Evolutionary conservation across 2,329 filamentous ascomycete species (phyloP).

Genomic region (Fusarium nodosum): DNA sequence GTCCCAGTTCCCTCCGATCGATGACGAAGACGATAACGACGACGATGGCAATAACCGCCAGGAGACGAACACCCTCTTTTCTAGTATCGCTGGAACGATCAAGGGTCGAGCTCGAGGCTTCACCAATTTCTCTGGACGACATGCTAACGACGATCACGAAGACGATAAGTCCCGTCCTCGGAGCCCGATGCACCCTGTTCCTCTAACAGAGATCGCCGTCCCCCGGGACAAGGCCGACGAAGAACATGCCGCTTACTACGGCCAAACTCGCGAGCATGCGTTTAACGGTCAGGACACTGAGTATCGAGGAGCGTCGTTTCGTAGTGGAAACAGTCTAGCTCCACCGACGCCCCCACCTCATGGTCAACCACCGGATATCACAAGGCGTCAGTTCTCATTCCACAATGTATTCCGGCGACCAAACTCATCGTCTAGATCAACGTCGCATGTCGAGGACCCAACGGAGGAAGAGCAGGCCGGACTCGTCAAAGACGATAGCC

Average conservation of each 20-base stretch:
- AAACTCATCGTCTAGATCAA: slow-evolving; percentile 53
- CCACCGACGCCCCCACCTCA: slow-evolving; percentile 76
- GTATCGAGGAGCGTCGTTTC: slow-evolving; percentile 63
- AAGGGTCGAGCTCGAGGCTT: slow-evolving; percentile 53
- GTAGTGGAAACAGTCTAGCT: slow-evolving; percentile 59
- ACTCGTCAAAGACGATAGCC: slow-evolving; percentile 75
- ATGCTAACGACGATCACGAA: slow-evolving; percentile 55
- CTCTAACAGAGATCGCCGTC: slow-evolving; percentile 71
- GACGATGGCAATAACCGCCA: slow-evolving; percentile 63
- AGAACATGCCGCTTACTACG: slow-evolving; percentile 59
- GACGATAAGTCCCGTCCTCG: slow-evolving; percentile 61
- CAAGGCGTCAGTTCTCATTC: slow-evolving; percentile 90
- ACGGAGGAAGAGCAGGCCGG: slow-evolving; percentile 88
- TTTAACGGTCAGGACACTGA: slow-evolving; percentile 63
- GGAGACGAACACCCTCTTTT: slow-evolving; percentile 63
- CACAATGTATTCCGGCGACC: slow-evolving; percentile 78
- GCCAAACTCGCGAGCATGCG: slow-evolving; percentile 58
- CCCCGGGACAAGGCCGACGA: slow-evolving; percentile 61
- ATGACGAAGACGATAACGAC: slow-evolving; percentile 68
- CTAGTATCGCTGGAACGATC: slow-evolving; percentile 70
- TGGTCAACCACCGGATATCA: slow-evolving; percentile 70
- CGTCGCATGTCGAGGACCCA: slow-evolving; percentile 54
- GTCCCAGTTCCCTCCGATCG: slow-evolving; percentile 80
- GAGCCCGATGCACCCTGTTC: slow-evolving; percentile 72
- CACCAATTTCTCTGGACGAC: slow-evolving; percentile 52